Evolutionary conservation across 257 asterid species (phyloP), one percentile per base, ranked within the genome.

Genomic region (Lantana camara): DNA sequence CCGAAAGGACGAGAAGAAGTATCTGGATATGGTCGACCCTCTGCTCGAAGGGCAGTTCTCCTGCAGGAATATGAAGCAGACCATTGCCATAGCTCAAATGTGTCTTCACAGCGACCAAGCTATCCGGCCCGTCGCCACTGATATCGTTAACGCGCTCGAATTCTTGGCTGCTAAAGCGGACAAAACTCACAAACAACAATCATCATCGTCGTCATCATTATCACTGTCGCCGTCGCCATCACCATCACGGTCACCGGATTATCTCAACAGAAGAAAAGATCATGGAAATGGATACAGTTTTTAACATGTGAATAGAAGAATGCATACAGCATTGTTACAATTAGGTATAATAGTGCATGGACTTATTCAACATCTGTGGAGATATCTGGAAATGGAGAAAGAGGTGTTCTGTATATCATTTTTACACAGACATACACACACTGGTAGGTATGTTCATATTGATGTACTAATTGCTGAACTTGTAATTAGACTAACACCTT

Each of bases 71-170:
- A 64, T 87, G 64, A 88, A 80, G 53, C 93, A 87, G 2, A 83
- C 93, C 0, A 75, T 82, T 40, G 85, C 88, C 7, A 80, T 87
- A 22, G 73, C 88, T 0, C 77, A 86, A 20, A 84, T 87, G 95
- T 87, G 95, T 53, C 83, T 87, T 44, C 88, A 84, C 24, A 92
- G 84, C 46, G 86, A 84, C 27, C 88, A 88, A 7, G 77, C 57
- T 34, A 72, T 77, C 44, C 88, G 93, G 0, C 95, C 95, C 15
- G 44, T 40, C 30, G 77, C 77, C 42, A 76, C 80, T 9, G 95
- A 84, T 23, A 78, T 85, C 49, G 88, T 75, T 24, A 64, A 55
- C 16, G 93, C 95, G 5, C 87, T 87, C 9, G 93, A 84, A 14
- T 87, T 74, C 76, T 56, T 87, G 5, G 74, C 77, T 58, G 54